phyloP scores from a whole-genome alignment of 108 stramenopile species.

The Cylindrotheca closterium region DNA sequence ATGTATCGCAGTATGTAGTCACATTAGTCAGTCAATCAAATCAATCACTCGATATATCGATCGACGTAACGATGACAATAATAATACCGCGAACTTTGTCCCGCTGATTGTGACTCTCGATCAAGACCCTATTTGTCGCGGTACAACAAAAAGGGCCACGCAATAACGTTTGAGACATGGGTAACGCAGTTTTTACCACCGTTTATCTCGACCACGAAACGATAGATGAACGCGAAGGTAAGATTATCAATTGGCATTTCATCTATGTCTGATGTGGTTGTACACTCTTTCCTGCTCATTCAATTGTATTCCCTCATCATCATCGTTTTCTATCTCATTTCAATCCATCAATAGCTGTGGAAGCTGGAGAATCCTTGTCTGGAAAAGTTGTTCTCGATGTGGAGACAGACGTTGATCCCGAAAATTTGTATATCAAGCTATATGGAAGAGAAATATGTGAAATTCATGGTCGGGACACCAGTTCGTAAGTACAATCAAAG shows the following conservation, averaged over 20 bases:
- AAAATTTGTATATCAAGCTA: not conserved
- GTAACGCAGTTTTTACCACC: slow-evolving; percentile 11
- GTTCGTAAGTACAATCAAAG: not conserved
- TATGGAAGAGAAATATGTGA: slow-evolving; percentile 19
- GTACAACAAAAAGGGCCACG: no score
- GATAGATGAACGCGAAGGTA: slow-evolving; percentile 5
- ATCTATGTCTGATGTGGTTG: not conserved
- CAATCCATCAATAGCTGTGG: slow-evolving; percentile 7
- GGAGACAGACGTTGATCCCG: slow-evolving; percentile 4
- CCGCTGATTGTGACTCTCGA: no score
- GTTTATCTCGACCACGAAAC: slow-evolving; percentile 19
- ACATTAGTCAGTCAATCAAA: no score
- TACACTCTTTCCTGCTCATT: not conserved
- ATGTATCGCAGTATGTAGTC: no score
- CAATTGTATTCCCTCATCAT: not conserved
- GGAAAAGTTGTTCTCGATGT: slow-evolving; percentile 23
- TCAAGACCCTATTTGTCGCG: no score
- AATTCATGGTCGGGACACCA: slow-evolving; percentile 1
- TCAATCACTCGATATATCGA: no score
- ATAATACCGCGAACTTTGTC: no score
- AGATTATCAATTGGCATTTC: not conserved
- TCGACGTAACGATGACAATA: no score
- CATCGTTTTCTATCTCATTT: not conserved
- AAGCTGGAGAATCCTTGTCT: slow-evolving; percentile 10
- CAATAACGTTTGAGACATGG: slow-evolving; percentile 2